Base-by-base conservation (phyloP, 306 rosid genomes). In the Rosa rugosa region DNA sequence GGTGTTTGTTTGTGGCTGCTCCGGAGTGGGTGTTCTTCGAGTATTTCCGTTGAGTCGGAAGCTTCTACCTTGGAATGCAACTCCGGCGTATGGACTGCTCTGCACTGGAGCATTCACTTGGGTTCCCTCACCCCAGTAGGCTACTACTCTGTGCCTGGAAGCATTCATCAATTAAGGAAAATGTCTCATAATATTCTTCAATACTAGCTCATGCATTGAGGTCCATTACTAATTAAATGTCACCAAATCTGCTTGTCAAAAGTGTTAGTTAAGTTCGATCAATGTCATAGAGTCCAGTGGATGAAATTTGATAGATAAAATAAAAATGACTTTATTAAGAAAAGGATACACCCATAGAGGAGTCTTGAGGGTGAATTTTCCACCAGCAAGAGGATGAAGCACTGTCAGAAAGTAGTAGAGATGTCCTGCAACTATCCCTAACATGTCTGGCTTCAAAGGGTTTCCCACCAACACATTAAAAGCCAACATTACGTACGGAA, bases 271-370 rank as follows among this genome's bases (percentile, higher is more conserved):
- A 3, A 11, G n/a, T 23, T 1, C 14, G 27, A 22, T 57, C 22
- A 13, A 22, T n/a, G 4, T 57, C 64, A 25, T 20, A n/a, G 5
- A 25, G 36, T 2, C 9, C 27, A 64, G 69, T 3, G 44, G 7
- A 64, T 0, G 42, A 13, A 64, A 64, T 14, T 13, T 64, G 1
- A 14, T 34, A 34, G 11, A 25, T 62, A 62, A 27, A 27, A 5
- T 31, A 64, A 5, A 10, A 2, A 14, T 17, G 71, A 59, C 23
- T 75, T 23, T 14, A 63, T n/a, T 6, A 66, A 31, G 71, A 22
- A 70, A 85, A 86, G 92, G 95, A 92, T 92, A 92, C 97, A 90
- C 87, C 86, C 80, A 87, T 6, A 79, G 75, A 84, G 93, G 94
- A 71, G 97, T 87, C 73, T 85, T 92, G 89, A 89, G 73, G 57